A percentile compares a stretch with the other conserved stretches of the same genome.
phyloP scores from a whole-genome alignment of 768 basidiomycete species.

The Naganishia vaughanmartiniae region DNA sequence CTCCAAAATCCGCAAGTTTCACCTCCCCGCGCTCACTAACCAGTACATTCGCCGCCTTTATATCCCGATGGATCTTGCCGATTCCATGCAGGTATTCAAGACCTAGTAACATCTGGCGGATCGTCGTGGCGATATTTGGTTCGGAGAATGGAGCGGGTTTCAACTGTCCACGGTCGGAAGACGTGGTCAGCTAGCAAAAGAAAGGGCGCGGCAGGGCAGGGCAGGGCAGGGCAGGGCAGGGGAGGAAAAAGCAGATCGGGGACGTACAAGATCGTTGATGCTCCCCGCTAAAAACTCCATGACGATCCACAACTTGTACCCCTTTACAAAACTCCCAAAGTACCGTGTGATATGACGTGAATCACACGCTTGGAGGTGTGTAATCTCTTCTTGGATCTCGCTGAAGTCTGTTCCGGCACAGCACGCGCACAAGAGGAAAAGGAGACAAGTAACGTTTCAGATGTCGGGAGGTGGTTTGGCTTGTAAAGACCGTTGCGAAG shows the following conservation, averaged over 20 bases:
- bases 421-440: too few species aligned
- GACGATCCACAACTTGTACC: conserved; percentile 97
- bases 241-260: background rate
- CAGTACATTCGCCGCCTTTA: conserved; percentile 95
- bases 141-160: conserved; percentile 89
- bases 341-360: conserved; percentile 95
- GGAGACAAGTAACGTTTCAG: too few species aligned
- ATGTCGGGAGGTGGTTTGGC: too few species aligned
- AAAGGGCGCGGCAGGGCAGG: too few species aligned
- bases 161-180: conserved; percentile 54
- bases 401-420: conserved; percentile 62
- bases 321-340: conserved; percentile 93
- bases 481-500: too few species aligned
- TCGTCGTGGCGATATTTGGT: conserved; percentile 89
- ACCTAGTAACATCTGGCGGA: conserved; percentile 85
- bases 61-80: conserved; percentile 95
- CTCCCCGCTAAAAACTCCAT: conserved; percentile 96
- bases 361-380: conserved; percentile 90
- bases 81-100: conserved; percentile 95
- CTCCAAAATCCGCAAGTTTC: conserved; percentile 97
- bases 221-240: background rate
- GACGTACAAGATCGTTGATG: conserved; percentile 12
- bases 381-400: conserved; percentile 98
- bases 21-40: conserved; percentile 87
- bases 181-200: too few species aligned